These are phyloP conservation scores for Crithidia mellificae DNA, from an alignment of 208 protist genomes.

Conservation along the genomic window DNA sequence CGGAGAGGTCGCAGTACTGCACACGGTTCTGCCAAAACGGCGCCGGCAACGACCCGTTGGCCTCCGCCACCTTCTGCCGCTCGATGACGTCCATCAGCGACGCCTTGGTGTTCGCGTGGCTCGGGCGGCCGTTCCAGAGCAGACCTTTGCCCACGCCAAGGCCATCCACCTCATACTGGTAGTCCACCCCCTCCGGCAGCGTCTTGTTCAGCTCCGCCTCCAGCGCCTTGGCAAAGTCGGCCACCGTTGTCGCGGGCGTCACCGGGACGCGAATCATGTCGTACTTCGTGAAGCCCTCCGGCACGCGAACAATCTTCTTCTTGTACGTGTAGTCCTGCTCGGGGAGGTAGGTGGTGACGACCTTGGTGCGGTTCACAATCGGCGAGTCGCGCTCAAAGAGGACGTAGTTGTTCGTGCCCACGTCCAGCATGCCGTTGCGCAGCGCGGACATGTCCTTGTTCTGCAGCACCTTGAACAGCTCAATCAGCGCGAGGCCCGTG, in stretches of 20 bases:
- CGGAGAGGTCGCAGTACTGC: conserved; percentile 78
- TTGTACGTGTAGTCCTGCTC: conserved; percentile 90
- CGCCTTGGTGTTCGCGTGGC: conserved; percentile 73
- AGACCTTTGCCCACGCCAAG: conserved; percentile 84
- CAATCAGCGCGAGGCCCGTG: conserved; percentile 96
- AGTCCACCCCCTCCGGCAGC: conserved; percentile 34
- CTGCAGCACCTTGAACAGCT: conserved; percentile 98
- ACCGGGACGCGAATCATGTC: conserved; percentile 72
- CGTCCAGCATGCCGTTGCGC: conserved; percentile 88
- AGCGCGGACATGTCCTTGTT: conserved; percentile 71
- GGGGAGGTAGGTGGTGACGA: conserved; percentile 76
- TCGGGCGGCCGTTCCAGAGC: conserved; percentile 78
- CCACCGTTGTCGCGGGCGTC: conserved; percentile 66
- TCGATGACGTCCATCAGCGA: conserved; percentile 85
- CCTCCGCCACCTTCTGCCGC: conserved; percentile 70
- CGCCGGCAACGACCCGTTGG: conserved; percentile 37
- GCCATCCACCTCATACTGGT: conserved; percentile 72
- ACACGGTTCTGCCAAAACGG: conserved; percentile 83
- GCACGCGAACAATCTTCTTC: conserved; percentile 80
- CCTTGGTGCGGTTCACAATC: conserved; percentile 66
- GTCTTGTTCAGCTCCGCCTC: conserved; percentile 56
- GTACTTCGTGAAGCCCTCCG: conserved; percentile 89
- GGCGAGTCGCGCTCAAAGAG: conserved; percentile 86
- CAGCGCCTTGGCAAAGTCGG: conserved; percentile 59
- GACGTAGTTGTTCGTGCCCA: conserved; percentile 90